These are phyloP conservation scores for Globisporangium megalacanthum DNA, from an alignment of 352 stramenopile genomes.

Conservation along the genomic window DNA sequence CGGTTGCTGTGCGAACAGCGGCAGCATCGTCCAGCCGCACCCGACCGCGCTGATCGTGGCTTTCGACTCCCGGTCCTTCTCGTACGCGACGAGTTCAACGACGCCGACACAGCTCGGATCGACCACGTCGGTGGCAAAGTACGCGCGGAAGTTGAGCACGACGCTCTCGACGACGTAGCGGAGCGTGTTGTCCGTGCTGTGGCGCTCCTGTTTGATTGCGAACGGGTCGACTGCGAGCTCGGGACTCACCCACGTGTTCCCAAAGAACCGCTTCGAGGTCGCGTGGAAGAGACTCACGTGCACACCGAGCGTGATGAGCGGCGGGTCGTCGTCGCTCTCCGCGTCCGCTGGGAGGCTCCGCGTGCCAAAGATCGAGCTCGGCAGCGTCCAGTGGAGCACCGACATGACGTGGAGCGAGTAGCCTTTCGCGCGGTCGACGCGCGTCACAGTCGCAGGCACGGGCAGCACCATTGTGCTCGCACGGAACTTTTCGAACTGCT, in stretches of 20 bases:
- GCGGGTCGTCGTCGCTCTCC: slow-evolving; percentile 29
- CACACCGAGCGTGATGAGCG: slow-evolving; percentile 61
- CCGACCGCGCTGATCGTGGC: slow-evolving; percentile 64
- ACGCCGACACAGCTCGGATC: slow-evolving; percentile 90
- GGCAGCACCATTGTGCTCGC: slow-evolving; percentile 53
- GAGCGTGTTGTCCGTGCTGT: slow-evolving; percentile 36
- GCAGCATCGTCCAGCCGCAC: slow-evolving; percentile 91
- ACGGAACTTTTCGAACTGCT: slow-evolving; percentile 77
- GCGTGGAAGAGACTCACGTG: slow-evolving; percentile 90
- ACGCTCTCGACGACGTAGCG: slow-evolving; percentile 51
- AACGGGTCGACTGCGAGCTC: slow-evolving; percentile 49
- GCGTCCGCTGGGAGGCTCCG: slow-evolving; percentile 8
- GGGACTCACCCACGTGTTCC: slow-evolving; percentile 87
- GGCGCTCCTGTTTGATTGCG: slow-evolving; percentile 43
- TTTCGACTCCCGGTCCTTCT: slow-evolving; percentile 80
- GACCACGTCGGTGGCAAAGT: slow-evolving; percentile 81
- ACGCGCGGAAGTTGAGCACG: slow-evolving; percentile 62
- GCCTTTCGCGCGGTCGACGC: slow-evolving; percentile 49
- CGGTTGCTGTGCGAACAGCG: slow-evolving; percentile 62
- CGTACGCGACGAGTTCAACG: slow-evolving; percentile 90
- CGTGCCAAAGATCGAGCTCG: slow-evolving; percentile 33
- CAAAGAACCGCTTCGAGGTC: slow-evolving; percentile 85
- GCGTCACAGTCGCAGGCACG: slow-evolving; percentile 43
- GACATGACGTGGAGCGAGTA: slow-evolving; percentile 67
- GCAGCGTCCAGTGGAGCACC: slow-evolving; percentile 60